phyloP scores from a whole-genome alignment of 1,284 basidiomycete species.

The Ustilago curta region DNA sequence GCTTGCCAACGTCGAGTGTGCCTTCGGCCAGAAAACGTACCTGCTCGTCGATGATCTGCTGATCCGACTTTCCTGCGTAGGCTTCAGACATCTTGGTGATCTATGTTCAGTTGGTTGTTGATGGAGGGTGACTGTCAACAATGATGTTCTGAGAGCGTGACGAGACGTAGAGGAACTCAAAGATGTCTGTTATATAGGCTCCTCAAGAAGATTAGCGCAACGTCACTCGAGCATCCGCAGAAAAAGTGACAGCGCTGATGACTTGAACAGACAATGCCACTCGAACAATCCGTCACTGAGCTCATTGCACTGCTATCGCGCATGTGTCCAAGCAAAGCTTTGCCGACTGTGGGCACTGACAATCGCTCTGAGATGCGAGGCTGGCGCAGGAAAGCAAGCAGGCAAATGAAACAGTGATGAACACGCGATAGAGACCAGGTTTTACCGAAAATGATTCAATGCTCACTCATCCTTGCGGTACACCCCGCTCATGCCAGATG shows the following conservation, averaged over 20 bases:
- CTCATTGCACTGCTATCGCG: slow-evolving; percentile 12
- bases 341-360: slow-evolving; percentile 2
- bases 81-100: slow-evolving; percentile 56
- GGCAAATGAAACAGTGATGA: too few species aligned
- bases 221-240: neutral
- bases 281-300: slow-evolving; percentile 20
- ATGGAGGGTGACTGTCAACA: neutral
- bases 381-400: too few species aligned
- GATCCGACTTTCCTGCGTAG: slow-evolving; percentile 57
- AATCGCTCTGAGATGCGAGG: too few species aligned
- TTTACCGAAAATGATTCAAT: slow-evolving; percentile 30
- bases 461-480: slow-evolving; percentile 36
- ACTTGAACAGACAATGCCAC: slow-evolving; percentile 19
- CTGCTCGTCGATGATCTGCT: slow-evolving; percentile 62
- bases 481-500: neutral
- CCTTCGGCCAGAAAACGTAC: slow-evolving; percentile 10
- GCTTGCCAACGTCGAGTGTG: too few species aligned
- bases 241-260: slow-evolving; percentile 6
- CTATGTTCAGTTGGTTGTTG: neutral
- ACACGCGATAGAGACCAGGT: neutral
- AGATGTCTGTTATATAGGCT: slow-evolving; percentile 4
- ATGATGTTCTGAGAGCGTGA: neutral
- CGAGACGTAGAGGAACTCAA: neutral
- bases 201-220: neutral
- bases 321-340: neutral